Evolutionary conservation across 83 land plant genomes (phyloP), one percentile per base, ranked within the genome.

Genomic region (Picea mariana): DNA sequence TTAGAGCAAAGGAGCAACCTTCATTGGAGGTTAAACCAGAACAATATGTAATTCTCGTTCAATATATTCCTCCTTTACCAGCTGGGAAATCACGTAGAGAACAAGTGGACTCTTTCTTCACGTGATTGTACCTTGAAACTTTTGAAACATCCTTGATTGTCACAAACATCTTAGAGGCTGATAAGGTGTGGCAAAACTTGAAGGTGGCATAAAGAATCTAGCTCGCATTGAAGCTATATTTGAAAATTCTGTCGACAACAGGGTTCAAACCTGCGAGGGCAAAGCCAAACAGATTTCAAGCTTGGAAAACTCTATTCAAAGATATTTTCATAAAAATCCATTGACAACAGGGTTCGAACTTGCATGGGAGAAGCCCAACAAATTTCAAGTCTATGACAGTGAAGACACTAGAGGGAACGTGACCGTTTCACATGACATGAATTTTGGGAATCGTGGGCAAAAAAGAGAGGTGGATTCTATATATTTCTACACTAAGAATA

Each of bases 81-180:
- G 47, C 49, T 31, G 92, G 85, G n/a, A n/a, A n/a, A n/a, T n/a
- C n/a, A n/a, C 76, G 88, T 24, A 87, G 91, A 21, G 95, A 95
- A 17, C 95, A 94, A 73, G 97, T 97, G 20, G 95, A 97, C 78
- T 69, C 89, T 0, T 97, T 87, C 83, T 95, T 97, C 83, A 87
- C 82, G 73, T 62, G 86, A 15, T 81, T 97, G 5, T 92, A 97
- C 82, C 99, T 98, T 0, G 92, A 91, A 16, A 88, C 92, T 18
- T 97, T 94, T 61, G 97, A 93, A 83, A 85, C 76, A 61, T 95
- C 95, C 75, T 27, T 95, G 85, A 82, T 96, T 24, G 85, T 93
- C 68, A 89, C 94, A 2, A 82, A 93, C 81, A 81, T 91, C 80
- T 83, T 85, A 47, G 65, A 94, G 97, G n/a, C n/a, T n/a, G n/a